phyloP scores from a whole-genome alignment of 495 filamentous ascomycete genomes.

The Aspergillus haitiensis region DNA sequence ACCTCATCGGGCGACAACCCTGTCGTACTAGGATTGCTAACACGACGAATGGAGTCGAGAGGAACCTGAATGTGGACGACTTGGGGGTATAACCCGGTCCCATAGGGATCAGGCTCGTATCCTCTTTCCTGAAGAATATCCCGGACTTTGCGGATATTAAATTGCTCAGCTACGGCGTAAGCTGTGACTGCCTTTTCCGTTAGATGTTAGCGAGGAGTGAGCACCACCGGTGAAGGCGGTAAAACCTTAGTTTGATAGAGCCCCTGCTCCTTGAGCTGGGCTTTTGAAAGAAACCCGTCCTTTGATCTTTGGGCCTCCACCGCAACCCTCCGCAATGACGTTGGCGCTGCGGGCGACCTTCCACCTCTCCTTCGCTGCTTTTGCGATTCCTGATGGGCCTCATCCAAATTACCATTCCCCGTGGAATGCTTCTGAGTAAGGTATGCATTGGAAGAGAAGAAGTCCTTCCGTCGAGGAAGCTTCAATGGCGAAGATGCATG shows the following conservation, averaged over 20 bases:
- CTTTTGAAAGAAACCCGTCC: conserved; percentile 45
- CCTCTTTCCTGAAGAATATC: conserved; percentile 70
- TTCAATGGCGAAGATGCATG: conserved; percentile 39
- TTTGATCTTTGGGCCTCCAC: conserved; percentile 61
- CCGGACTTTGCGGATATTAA: conserved; percentile 71
- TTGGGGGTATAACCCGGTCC: conserved; percentile 63
- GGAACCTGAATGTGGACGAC: conserved; percentile 64
- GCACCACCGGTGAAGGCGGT: neutral
- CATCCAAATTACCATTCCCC: conserved; percentile 25
- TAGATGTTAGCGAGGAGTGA: conserved; percentile 26
- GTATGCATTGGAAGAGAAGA: conserved; percentile 52
- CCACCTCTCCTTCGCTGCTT: conserved; percentile 46
- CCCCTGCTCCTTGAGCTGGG: conserved; percentile 44
- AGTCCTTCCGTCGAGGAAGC: conserved; percentile 44
- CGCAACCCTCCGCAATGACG: conserved; percentile 57
- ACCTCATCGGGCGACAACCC: conserved; percentile 63
- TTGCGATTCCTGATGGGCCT: conserved; percentile 27
- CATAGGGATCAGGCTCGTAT: conserved; percentile 61
- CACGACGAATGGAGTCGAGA: conserved; percentile 51
- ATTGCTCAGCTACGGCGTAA: conserved; percentile 82
- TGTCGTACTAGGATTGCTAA: conserved; percentile 54
- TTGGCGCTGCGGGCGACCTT: conserved; percentile 52
- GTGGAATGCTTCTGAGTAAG: conserved; percentile 38
- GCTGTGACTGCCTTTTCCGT: conserved; percentile 67
- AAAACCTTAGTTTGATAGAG: conserved; percentile 44